A percentile compares a stretch with the other conserved stretches of the same genome.
phyloP scores from a whole-genome alignment of 345 rosid genomes.

The Syzygium aqueum region DNA sequence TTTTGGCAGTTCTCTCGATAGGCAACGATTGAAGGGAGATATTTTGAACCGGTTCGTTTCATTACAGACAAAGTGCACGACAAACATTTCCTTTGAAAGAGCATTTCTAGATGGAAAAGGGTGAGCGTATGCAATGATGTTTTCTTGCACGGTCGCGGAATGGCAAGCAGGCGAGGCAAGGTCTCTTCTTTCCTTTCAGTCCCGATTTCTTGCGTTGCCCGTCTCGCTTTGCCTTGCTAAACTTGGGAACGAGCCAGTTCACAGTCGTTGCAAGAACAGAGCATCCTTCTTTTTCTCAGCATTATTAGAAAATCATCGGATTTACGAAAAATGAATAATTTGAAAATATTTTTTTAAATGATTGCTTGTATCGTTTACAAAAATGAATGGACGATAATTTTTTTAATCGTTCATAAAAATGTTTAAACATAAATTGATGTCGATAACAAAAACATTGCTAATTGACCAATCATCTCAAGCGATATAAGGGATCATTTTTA shows the following conservation, averaged over 20 bases:
- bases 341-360: no score
- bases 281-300: no score
- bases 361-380: neutral
- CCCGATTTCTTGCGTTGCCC: neutral
- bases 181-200: neutral
- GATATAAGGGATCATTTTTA: neutral
- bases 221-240: neutral
- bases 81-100: neutral
- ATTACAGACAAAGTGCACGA: neutral
- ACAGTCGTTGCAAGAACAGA: no score
- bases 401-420: neutral
- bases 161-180: neutral
- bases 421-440: no score
- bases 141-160: neutral
- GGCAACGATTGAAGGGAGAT: neutral
- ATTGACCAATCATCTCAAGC: rapidly evolving
- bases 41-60: neutral
- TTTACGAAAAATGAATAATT: no score
- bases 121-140: neutral
- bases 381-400: neutral
- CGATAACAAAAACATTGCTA: no score
- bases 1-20: neutral
- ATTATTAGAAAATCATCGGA: no score
- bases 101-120: neutral
- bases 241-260: neutral